Evolutionary conservation across 805 yeast genomes (phyloP).

Genomic region (Lipomyces sp.): DNA sequence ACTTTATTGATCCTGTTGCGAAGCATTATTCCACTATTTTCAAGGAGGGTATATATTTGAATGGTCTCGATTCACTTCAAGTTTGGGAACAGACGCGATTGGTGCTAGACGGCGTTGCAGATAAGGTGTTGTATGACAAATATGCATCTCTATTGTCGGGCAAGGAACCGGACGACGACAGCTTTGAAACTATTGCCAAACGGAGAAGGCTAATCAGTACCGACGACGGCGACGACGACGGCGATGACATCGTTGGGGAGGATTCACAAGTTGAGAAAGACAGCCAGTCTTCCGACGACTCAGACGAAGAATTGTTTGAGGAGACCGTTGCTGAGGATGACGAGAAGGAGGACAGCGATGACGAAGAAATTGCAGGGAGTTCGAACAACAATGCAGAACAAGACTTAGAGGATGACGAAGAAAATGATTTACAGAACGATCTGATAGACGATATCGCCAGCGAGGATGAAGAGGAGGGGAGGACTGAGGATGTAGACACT

Average conservation of each 20-base stretch:
- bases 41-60: conserved; percentile 73
- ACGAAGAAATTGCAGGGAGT: conserved; percentile 38
- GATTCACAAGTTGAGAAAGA: conserved; percentile 30
- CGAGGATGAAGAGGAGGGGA: conserved; percentile 38
- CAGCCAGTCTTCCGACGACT: conserved; percentile 8
- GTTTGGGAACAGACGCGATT: conserved; percentile 93
- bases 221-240: conserved; percentile 40
- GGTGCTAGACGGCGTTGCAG: conserved; percentile 78
- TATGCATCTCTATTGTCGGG: conserved; percentile 51
- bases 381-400: neutral
- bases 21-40: conserved; percentile 58
- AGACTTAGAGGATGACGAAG: neutral
- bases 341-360: conserved; percentile 17
- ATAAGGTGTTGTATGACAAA: conserved; percentile 59
- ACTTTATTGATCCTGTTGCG: conserved; percentile 63
- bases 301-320: conserved; percentile 31
- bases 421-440: neutral
- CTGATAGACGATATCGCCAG: conserved; percentile 41
- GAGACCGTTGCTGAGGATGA: conserved; percentile 28
- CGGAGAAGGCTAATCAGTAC: conserved; percentile 38
- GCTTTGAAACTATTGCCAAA: conserved; percentile 28
- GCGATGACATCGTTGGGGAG: neutral
- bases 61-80: conserved; percentile 87
- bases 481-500: conserved; percentile 40
- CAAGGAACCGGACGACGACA: conserved; percentile 41